These are phyloP conservation scores for Geotrichum carabidarum DNA, from an alignment of 1,139 yeast species.

Conservation along the genomic window DNA sequence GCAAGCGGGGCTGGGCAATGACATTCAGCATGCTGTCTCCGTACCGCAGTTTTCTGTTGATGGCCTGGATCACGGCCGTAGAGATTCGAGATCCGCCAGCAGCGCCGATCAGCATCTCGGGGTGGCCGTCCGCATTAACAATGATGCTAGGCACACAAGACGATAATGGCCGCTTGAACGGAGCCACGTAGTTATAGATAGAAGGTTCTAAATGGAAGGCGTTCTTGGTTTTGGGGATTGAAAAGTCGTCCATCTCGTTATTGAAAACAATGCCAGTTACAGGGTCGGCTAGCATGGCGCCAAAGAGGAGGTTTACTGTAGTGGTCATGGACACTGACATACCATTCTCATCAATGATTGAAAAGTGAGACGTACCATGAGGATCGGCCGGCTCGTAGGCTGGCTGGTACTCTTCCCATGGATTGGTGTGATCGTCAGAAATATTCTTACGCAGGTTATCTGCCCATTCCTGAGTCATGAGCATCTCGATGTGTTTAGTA, in stretches of 20 bases:
- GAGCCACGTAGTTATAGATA: slow-evolving; percentile 65
- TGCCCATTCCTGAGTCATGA: slow-evolving; percentile 53
- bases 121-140: slow-evolving; percentile 44
- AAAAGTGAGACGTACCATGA: slow-evolving; percentile 84
- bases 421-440: slow-evolving; percentile 51
- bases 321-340: slow-evolving; percentile 86
- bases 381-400: slow-evolving; percentile 68
- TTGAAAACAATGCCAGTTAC: slow-evolving; percentile 77
- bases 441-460: slow-evolving; percentile 45
- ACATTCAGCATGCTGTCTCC: slow-evolving; percentile 57
- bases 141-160: slow-evolving; percentile 76
- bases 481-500: slow-evolving; percentile 34
- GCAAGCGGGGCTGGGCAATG: slow-evolving; percentile 73
- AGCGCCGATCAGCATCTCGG: slow-evolving; percentile 77
- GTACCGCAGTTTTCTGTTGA: slow-evolving; percentile 59
- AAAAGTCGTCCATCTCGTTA: slow-evolving; percentile 93
- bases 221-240: slow-evolving; percentile 62
- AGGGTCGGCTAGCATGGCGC: slow-evolving; percentile 75
- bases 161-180: slow-evolving; percentile 77
- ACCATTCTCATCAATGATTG: slow-evolving; percentile 60
- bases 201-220: slow-evolving; percentile 81
- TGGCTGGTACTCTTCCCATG: slow-evolving; percentile 74
- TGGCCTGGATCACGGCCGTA: slow-evolving; percentile 79
- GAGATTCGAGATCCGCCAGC: slow-evolving; percentile 91
- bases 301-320: slow-evolving; percentile 81